phyloP scores from a whole-genome alignment of 495 filamentous ascomycete genomes.

The Aspergillus leporis region DNA sequence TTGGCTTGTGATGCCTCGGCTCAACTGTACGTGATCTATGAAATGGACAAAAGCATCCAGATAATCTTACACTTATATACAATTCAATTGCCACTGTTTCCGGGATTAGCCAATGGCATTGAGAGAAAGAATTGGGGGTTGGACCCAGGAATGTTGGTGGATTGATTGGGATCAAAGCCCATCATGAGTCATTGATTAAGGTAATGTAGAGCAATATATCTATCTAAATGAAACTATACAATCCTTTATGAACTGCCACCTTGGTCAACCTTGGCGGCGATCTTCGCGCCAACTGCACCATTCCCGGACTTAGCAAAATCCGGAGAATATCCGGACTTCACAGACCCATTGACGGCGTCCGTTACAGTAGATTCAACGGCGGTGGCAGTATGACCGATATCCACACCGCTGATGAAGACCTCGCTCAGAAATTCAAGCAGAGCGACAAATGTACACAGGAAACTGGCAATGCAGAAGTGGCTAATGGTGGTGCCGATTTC shows the following conservation, averaged over 20 bases:
- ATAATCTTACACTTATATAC: too few relatives aligned
- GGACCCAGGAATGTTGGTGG: neutral
- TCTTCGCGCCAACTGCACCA: neutral
- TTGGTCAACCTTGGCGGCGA: neutral
- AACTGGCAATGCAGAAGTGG: slow-evolving; percentile 89
- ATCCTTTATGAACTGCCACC: neutral
- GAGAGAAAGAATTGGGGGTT: too few relatives aligned
- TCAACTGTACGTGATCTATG: neutral
- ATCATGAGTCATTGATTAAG: slow-evolving; percentile 9
- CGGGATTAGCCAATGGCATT: too few relatives aligned
- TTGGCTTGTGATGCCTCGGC: slow-evolving; percentile 24
- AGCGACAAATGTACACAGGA: slow-evolving; percentile 88
- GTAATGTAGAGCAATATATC: slow-evolving; percentile 4
- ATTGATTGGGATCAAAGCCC: slow-evolving; percentile 9
- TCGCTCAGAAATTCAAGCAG: slow-evolving; percentile 84
- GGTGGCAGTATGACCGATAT: slow-evolving; percentile 50
- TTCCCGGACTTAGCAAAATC: neutral
- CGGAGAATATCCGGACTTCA: neutral
- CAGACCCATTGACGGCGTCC: slow-evolving; percentile 10
- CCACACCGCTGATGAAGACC: slow-evolving; percentile 77
- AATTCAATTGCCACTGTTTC: neutral
- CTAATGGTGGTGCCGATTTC: slow-evolving; percentile 96
- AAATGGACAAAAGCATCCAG: neutral
- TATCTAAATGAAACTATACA: slow-evolving; percentile 23
- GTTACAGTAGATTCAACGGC: slow-evolving; percentile 5